Base-by-base conservation (phyloP, 2,329 filamentous ascomycete species). In the Colletotrichum sp. region DNA sequence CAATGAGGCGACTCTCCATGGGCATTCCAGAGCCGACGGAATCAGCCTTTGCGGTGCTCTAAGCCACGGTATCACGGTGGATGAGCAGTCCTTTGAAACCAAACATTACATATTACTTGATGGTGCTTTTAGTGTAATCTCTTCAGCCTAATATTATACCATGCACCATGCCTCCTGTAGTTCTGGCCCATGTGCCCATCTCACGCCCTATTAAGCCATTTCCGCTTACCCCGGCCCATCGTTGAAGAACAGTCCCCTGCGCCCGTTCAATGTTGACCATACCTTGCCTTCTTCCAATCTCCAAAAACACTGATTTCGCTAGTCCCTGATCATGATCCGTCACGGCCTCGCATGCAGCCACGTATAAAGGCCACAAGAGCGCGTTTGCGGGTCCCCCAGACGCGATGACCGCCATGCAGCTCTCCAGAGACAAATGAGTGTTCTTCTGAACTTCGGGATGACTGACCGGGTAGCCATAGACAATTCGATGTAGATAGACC, bases 11-110 rank as follows among this genome's bases (percentile, higher is more conserved):
- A 21, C 10, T 0, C n/a, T 49, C 4, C 18, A 1, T 5, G 44
- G 10, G n/a, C n/a, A 21, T 8, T 2, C 44, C 10, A 12, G 18
- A 13, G n/a, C 5, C 44, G 6, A 1, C 44, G 6, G 18, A 49
- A 49, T 21, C n/a, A 2, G 44, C 44, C 10, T 13, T 21, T 0
- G 6, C 0, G 6, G n/a, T 1, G 10, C n/a, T 21, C 3, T 8
- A 21, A 49, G 18, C 44, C 44, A 8, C 10, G 1, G 0, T 4
- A 13, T 8, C n/a, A 49, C 44, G 1, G 5, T 3, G 4, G 0
- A 0, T 21, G 44, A 8, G 44, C 44, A 13, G 44, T 21, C 4
- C 44, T 13, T 8, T 1, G 6, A 21, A 21, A 49, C n/a, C 18
- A 49, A 49, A 49, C 44, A 49, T 49, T 49, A 49, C 10, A 8